phyloP scores from a whole-genome alignment of 495 filamentous ascomycete genomes.

The Penicillium paradoxum region DNA sequence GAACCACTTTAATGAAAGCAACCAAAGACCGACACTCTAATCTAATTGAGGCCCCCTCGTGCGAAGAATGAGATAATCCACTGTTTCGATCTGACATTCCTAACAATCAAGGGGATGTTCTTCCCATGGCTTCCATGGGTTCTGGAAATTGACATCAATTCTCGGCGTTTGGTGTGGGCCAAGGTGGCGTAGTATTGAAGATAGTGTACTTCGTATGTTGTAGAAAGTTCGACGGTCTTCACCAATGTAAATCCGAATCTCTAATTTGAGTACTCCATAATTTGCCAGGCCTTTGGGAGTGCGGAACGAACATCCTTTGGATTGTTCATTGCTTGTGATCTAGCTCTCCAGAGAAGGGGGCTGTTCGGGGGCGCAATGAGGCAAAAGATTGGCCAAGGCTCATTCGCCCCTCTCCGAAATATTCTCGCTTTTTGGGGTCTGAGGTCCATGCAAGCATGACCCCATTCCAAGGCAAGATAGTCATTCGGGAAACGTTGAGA shows the following conservation, averaged over 20 bases:
- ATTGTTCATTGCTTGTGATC: not conserved
- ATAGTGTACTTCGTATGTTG: not conserved
- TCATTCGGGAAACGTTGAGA: constrained; percentile 6
- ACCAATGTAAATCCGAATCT: not conserved
- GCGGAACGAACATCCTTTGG: not conserved
- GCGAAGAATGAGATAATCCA: not conserved
- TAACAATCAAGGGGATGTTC: constrained; percentile 5
- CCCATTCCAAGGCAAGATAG: not conserved
- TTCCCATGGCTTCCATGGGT: not conserved
- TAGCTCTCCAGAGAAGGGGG: not conserved
- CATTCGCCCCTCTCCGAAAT: not conserved
- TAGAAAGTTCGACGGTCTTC: not conserved
- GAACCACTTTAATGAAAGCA: constrained; percentile 5
- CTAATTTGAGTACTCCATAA: not conserved
- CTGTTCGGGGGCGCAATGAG: constrained; percentile 1
- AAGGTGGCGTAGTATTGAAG: not conserved
- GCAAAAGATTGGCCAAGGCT: not conserved
- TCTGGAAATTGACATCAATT: constrained; percentile 1
- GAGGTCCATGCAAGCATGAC: not conserved
- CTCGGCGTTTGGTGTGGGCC: constrained; percentile 9
- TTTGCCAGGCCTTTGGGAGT: not conserved
- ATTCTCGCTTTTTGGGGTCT: not conserved
- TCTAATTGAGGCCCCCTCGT: constrained; percentile 13
- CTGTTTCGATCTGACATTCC: constrained; percentile 9
- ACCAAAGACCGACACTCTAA: not conserved